Evolutionary conservation across 2,329 filamentous ascomycete species (phyloP), one percentile per base, ranked within the genome.

Genomic region (Leptoxyphium fumago): DNA sequence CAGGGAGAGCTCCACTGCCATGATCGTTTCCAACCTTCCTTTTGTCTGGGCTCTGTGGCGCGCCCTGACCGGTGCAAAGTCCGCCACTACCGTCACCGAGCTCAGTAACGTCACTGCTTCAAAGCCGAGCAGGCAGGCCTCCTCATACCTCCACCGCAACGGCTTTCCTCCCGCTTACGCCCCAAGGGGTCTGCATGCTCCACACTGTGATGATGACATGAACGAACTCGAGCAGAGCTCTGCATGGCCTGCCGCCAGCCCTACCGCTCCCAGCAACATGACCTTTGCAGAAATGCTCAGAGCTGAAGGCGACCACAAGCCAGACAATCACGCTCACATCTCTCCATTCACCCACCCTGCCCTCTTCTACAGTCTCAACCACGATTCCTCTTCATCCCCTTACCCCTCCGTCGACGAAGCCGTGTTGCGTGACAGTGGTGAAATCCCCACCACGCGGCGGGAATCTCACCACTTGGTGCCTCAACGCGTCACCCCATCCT

Each of bases 21-120:
- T 80, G 36, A 67, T 77, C 41, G 75, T 78, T 13, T 69, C 74
- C 26, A 80, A 80, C 47, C 64, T 80, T 5, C 75, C 76, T 0
- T 71, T 78, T 41, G 72, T 69, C 48, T 79, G 74, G 69, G 71
- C 72, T 0, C 62, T 79, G 15, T 64, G 77, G 28, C 68, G 73
- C 17, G 49, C 49, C 39, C 28, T 57, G 8, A 43, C 45, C 38
- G 64, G 67, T 8, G 46, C 72, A 44, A 51, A 48, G 29, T 46
- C 46, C 2, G 30, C 45, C 2, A 43, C 42, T 5, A 43, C 41
- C 10, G 50, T 42, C 2, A 40, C 45, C 13, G 40, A 41, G 36
- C 34, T 15, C 7, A 29, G 34, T 2, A 43, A 39, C 8, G 36
- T 40, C 17, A 29, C 3, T 36, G 18, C 29, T 40, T 29, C 10